Base-by-base conservation (phyloP, 176 grass and related monocot species). In the Pharus latifolius region DNA sequence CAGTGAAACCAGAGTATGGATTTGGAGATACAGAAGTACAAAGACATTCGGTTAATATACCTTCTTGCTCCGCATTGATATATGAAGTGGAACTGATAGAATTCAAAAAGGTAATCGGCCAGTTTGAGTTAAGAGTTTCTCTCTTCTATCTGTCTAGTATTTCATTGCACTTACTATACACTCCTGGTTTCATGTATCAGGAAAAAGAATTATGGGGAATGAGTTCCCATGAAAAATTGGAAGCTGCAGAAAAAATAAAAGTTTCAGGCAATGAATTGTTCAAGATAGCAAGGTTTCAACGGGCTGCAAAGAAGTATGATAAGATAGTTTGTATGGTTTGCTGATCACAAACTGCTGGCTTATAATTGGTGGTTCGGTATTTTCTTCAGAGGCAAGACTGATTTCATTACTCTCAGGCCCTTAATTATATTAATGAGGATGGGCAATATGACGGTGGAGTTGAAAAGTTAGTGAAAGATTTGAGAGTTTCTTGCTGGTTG, bases 31-130 rank as follows among this genome's bases (percentile, higher is more conserved):
- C 18, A 20, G 67, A 78, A 66, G 51, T 60, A 44, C 37, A 51
- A 45, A 53, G 38, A 10, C 37, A 72, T 53, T n/a, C 10, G 45
- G 23, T 18, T 43, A 77, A 16, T 7, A 23, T 84, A 50, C 82
- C 74, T 50, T 10, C 74, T 50, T 58, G 40, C 37, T 73, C 82
- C 30, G 66, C 50, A 12, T 51, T 84, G 67, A 78, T 78, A 50
- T 84, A 78, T 58, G 49, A 70, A 63, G 81, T 84, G 30, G 82
- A 84, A 62, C 35, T 84, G 40, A 41, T 84, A 28, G 59, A 78
- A 49, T 84, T 84, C 56, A 66, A 18, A 40, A 69, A 83, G 80
- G 80, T 83, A 66, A 65, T 69, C 15, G 22, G 24, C 32, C 45
- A 34, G 44, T 34, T n/a, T 49, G 46, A 68, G n/a, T 35, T 19